Percentiles rank a stretch among this genome's conserved stretches.
phyloP scores from a whole-genome alignment of 2,329 filamentous ascomycete genomes.

The Fusarium falciforme region DNA sequence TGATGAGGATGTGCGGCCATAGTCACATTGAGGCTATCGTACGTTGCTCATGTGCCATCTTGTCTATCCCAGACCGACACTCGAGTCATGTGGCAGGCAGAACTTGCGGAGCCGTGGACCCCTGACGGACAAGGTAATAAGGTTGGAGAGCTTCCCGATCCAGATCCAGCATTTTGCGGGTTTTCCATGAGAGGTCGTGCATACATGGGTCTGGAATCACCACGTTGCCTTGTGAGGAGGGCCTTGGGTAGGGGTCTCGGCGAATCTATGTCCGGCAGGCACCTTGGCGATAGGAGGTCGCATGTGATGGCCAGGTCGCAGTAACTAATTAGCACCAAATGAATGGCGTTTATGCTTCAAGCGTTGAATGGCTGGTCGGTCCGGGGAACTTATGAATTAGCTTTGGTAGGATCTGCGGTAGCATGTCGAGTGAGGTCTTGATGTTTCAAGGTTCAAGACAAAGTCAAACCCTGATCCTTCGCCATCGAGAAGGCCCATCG shows the following conservation, averaged over 20 bases:
- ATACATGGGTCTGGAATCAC: slow-evolving; percentile 15
- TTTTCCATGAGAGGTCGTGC: slow-evolving; percentile 18
- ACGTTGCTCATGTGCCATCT: slow-evolving; percentile 19
- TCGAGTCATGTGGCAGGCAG: slow-evolving; percentile 21
- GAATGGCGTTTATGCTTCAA: neutral
- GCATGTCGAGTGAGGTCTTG: neutral
- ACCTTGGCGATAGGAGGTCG: slow-evolving; percentile 19
- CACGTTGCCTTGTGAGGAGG: slow-evolving; percentile 6
- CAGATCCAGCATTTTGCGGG: slow-evolving; percentile 24
- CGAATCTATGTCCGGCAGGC: slow-evolving; percentile 11
- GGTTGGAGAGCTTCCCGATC: slow-evolving; percentile 11
- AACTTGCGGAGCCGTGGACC: slow-evolving; percentile 19
- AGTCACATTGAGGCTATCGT: slow-evolving; percentile 24
- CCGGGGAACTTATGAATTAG: neutral
- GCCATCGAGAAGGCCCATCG: neutral
- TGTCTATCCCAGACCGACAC: slow-evolving; percentile 5
- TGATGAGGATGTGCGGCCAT: slow-evolving; percentile 3
- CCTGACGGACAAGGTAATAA: slow-evolving; percentile 25
- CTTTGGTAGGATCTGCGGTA: neutral
- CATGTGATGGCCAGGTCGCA: slow-evolving; percentile 22
- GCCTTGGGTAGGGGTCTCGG: slow-evolving; percentile 7
- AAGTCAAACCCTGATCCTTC: neutral
- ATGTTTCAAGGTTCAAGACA: neutral
- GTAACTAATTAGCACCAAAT: neutral
- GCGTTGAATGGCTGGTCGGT: neutral